A percentile compares a stretch with the other conserved stretches of the same genome.
These are phyloP conservation scores for Verbena officinalis DNA, from an alignment of 257 asterid genomes.

Conservation along the genomic window DNA sequence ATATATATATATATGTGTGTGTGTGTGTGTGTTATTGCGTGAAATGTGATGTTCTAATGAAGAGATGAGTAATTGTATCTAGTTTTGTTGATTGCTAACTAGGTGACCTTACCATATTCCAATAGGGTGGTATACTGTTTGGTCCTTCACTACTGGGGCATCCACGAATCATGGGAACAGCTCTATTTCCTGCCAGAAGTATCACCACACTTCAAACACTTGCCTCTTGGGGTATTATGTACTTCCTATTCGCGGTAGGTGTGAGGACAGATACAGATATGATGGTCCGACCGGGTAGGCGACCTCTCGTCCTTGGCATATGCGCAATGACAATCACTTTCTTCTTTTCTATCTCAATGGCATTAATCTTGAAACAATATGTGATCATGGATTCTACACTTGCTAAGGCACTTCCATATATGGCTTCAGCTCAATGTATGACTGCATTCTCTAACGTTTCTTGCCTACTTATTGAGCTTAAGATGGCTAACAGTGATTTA, in stretches of 20 bases:
- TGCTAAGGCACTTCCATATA: constrained; percentile 47
- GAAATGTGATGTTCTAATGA: background rate
- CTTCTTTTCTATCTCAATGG: constrained; percentile 24
- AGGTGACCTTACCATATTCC: too few relatives aligned
- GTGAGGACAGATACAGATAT: constrained; percentile 48
- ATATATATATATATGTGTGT: too few relatives aligned
- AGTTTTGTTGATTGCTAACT: too few relatives aligned
- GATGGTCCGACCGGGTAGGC: constrained; percentile 58
- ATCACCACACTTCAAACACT: constrained; percentile 49
- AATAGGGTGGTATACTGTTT: constrained; percentile 66
- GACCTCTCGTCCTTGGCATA: constrained; percentile 42
- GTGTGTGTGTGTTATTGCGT: background rate
- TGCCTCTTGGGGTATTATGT: constrained; percentile 60
- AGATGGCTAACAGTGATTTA: constrained; percentile 63
- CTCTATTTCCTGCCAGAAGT: constrained; percentile 57
- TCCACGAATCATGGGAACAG: constrained; percentile 18
- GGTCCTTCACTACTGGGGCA: constrained; percentile 79
- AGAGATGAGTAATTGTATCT: too few relatives aligned
- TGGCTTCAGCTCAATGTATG: constrained; percentile 50
- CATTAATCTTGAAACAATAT: constrained; percentile 15
- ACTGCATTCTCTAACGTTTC: constrained; percentile 58
- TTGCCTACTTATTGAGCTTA: constrained; percentile 70
- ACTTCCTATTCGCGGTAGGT: constrained; percentile 66
- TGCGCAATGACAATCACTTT: constrained; percentile 39
- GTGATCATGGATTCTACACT: constrained; percentile 49